Evolutionary conservation across 371 early-diverging fungal species (phyloP).

Genomic region (Chytridiales sp.): DNA sequence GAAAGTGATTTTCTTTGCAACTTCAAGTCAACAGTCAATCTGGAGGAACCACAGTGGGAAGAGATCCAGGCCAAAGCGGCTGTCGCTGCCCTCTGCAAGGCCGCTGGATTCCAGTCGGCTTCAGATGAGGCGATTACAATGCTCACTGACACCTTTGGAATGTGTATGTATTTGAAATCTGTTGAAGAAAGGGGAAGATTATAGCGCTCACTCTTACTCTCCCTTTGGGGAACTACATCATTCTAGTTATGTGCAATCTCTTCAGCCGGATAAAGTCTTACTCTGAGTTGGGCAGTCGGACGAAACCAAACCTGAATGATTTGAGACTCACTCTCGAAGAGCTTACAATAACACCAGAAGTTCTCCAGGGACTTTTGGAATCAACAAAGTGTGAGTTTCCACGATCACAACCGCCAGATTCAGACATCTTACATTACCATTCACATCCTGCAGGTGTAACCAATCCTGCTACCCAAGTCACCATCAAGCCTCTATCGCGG

Average conservation of each 20-base stretch:
- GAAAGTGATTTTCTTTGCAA: too few species aligned
- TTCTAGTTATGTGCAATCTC: neutral
- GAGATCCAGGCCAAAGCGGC: too few species aligned
- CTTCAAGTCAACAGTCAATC: too few species aligned
- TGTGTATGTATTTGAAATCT: neutral
- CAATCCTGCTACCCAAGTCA: neutral
- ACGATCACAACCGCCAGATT: neutral
- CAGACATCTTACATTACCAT: neutral
- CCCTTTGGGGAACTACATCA: neutral
- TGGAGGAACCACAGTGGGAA: too few species aligned
- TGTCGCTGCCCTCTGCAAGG: neutral
- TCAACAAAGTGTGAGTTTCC: neutral
- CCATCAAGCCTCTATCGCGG: neutral
- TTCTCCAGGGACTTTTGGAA: neutral
- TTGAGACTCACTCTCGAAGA: constrained; percentile 3
- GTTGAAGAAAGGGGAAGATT: too few species aligned
- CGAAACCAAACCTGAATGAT: constrained; percentile 13
- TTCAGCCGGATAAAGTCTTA: neutral
- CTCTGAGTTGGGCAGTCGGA: constrained; percentile 4
- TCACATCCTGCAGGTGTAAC: neutral
- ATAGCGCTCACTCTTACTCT: neutral
- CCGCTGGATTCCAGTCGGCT: constrained; percentile 8
- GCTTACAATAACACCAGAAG: constrained; percentile 5
- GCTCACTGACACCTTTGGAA: neutral
- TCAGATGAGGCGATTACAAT: constrained; percentile 5